These are phyloP conservation scores for Nadsonia commutata DNA, from an alignment of 1,139 yeast genomes.

Conservation along the genomic window DNA sequence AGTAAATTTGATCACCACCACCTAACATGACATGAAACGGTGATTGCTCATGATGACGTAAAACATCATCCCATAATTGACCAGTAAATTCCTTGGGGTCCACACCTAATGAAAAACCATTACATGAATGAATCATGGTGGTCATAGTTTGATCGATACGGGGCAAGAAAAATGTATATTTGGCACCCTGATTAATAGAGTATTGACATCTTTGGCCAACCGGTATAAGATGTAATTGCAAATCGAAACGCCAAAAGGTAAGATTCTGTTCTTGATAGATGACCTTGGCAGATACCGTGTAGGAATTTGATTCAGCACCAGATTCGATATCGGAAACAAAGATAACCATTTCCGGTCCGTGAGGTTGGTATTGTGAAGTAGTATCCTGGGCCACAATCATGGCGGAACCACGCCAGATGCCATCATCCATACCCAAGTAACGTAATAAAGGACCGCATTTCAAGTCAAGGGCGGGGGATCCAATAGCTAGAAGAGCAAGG, in stretches of 20 bases:
- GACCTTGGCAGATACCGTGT: too few species aligned
- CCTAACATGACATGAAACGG: conserved; percentile 93
- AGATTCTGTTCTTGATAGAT: conserved; percentile 36
- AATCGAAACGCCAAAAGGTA: conserved; percentile 48
- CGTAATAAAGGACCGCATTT: conserved; percentile 70
- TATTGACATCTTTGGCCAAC: conserved; percentile 47
- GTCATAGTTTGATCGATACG: conserved; percentile 52
- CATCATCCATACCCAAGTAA: conserved; percentile 42
- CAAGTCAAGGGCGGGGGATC: conserved; percentile 30
- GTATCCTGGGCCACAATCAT: conserved; percentile 42
- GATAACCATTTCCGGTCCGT: background rate
- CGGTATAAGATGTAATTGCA: conserved; percentile 32
- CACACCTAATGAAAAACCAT: conserved; percentile 74
- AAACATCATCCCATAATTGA: conserved; percentile 74
- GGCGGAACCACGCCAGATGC: conserved; percentile 49
- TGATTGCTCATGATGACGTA: conserved; percentile 41
- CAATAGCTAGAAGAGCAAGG: conserved; percentile 11
- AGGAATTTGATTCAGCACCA: too few species aligned
- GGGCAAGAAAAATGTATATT: conserved; percentile 44
- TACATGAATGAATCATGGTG: conserved; percentile 71
- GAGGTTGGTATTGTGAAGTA: conserved; percentile 9
- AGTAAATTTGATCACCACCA: conserved; percentile 92
- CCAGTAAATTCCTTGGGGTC: conserved; percentile 55
- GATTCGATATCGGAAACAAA: background rate
- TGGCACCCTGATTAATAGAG: conserved; percentile 33